Percentiles rank a stretch among this genome's conserved stretches.
Evolutionary conservation across 495 filamentous ascomycete genomes (phyloP).

Genomic region (Talaromyces trachyspermus): DNA sequence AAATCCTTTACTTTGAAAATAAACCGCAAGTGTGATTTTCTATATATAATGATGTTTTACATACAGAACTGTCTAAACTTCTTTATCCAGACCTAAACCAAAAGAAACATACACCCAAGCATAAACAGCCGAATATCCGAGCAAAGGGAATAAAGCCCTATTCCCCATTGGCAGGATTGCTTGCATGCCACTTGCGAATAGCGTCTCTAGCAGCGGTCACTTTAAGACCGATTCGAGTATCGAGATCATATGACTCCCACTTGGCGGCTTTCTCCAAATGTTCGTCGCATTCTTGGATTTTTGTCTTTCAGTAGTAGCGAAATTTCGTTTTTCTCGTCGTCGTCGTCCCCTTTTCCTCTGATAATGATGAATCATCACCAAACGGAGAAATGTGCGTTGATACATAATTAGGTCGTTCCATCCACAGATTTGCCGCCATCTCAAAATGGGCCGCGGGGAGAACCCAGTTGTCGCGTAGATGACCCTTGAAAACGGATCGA

Average conservation of each 20-base stretch:
- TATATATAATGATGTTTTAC: not conserved
- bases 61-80: not conserved
- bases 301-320: slow-evolving; percentile 28
- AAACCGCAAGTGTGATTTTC: not conserved
- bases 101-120: not conserved
- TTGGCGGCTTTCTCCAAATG: slow-evolving; percentile 71
- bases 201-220: slow-evolving; percentile 75
- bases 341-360: slow-evolving; percentile 3
- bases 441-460: slow-evolving; percentile 80
- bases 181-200: slow-evolving; percentile 55
- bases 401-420: slow-evolving; percentile 42
- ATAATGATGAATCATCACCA: slow-evolving; percentile 11
- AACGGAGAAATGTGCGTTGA: slow-evolving; percentile 20
- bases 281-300: slow-evolving; percentile 58
- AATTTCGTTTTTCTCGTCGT: slow-evolving; percentile 15
- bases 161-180: slow-evolving; percentile 20
- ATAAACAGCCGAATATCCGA: not conserved
- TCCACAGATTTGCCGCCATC: slow-evolving; percentile 77
- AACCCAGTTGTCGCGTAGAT: slow-evolving; percentile 73
- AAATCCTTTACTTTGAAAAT: no score
- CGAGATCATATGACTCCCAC: slow-evolving; percentile 83
- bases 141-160: not conserved
- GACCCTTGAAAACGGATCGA: slow-evolving; percentile 61
- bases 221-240: slow-evolving; percentile 77
- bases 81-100: not conserved